Evolutionary conservation across 257 asterid genomes (phyloP).

Genomic region (Forsythia viridissima): DNA sequence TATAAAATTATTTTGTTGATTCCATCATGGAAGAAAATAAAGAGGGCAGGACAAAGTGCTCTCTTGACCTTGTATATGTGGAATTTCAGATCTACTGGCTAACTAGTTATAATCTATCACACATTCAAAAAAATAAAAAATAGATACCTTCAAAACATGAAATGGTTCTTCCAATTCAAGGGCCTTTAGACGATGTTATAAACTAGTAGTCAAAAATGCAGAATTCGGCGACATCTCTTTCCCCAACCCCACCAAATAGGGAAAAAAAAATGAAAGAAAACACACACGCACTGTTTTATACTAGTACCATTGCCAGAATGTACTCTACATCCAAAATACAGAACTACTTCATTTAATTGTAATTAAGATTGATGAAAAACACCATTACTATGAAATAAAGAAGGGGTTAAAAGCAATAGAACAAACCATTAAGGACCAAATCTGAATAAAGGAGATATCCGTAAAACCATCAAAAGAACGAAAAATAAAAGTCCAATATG

Average conservation of each 20-base stretch:
- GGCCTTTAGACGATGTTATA: constrained; percentile 1
- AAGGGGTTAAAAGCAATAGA: constrained; percentile 4
- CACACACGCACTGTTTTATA: background rate
- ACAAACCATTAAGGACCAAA: background rate
- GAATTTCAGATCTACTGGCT: background rate
- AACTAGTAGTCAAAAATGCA: background rate
- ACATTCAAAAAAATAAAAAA: background rate
- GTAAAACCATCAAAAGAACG: background rate
- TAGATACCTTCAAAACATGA: background rate
- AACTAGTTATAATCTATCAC: background rate
- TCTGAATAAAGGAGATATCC: background rate
- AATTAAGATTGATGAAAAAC: background rate
- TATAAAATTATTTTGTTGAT: background rate
- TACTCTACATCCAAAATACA: background rate
- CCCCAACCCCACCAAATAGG: background rate
- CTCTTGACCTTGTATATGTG: background rate
- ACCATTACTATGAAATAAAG: background rate
- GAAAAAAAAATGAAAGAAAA: background rate
- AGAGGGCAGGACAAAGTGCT: background rate
- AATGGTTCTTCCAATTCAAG: constrained; percentile 1
- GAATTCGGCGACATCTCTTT: background rate
- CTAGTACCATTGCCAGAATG: background rate
- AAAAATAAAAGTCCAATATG: background rate
- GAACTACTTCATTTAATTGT: background rate
- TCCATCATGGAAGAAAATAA: background rate